Base-by-base conservation (phyloP, 2,329 filamentous ascomycete genomes). In the Aureobasidium mangrovei region DNA sequence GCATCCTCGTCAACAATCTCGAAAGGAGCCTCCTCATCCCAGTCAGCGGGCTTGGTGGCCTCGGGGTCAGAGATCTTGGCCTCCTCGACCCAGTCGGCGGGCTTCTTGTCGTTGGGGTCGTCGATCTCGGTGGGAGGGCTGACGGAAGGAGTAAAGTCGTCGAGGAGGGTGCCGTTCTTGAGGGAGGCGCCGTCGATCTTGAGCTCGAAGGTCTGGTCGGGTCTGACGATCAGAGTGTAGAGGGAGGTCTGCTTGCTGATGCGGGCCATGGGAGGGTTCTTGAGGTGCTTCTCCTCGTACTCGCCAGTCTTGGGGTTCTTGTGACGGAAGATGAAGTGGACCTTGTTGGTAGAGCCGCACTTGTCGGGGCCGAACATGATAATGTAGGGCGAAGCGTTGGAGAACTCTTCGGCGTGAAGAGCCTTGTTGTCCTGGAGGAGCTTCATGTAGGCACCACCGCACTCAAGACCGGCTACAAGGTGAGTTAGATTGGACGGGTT, bases 301-400 rank as follows among this genome's bases (percentile, higher is more conserved):
- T 96, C 89, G 77, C 91, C 91, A 44, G 90, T 96, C 87, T 95
- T 96, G 70, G 93, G 93, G 83, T 97, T 98, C 88, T 97, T 98
- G 86, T 98, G 93, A 76, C 94, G 93, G 84, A 98, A 95, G 74
- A 98, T 98, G 78, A 98, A 95, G 74, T 85, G 82, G 58, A 85
- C 82, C 86, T 97, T 97, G 85, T 98, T 98, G 74, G 89, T 97
- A 71, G 89, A 82, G 73, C 93, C 93, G 72, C 93, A 98, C 85
- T 97, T 97, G 80, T 98, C 93, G 65, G 93, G 93, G 63, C 93
- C 93, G 71, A 98, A 98, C 93, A 98, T 98, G 81, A 98, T 95
- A 64, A 98, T 88, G 70, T 98, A 98, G 46, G 93, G 93, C 41
- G 91, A 95, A 59, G 86, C 83, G 76, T 98, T 97, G 72, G 88